These are phyloP conservation scores for Neolentinus lepideus DNA, from an alignment of 1,284 basidiomycete genomes.

Conservation along the genomic window DNA sequence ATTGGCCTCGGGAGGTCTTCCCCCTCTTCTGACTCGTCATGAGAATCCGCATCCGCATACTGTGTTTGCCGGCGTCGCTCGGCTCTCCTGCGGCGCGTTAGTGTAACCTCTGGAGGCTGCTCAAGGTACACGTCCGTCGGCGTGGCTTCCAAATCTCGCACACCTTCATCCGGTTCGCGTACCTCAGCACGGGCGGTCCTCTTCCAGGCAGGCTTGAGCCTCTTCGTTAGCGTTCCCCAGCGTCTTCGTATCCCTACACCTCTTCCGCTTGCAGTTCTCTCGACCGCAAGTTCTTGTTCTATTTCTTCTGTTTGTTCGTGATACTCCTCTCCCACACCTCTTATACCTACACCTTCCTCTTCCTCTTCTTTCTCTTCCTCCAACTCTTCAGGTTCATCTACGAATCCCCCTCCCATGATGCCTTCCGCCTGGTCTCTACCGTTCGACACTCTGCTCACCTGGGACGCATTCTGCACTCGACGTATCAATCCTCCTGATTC, in stretches of 20 bases:
- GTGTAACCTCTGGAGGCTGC: neutral
- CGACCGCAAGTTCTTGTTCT: neutral
- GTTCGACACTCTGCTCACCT: neutral
- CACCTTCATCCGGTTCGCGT: neutral
- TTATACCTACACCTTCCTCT: neutral
- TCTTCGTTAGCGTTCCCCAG: neutral
- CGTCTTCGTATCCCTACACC: neutral
- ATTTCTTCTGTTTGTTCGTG: neutral
- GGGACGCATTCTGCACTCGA: neutral
- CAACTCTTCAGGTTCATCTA: neutral
- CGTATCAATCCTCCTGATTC: neutral
- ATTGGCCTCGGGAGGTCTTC: too few species aligned
- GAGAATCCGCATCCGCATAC: too few species aligned
- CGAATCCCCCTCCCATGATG: too few species aligned
- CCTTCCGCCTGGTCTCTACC: too few species aligned
- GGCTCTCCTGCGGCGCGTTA: too few species aligned
- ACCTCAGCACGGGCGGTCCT: neutral
- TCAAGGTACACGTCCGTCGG: neutral
- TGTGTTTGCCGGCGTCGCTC: too few species aligned
- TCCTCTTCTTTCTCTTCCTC: neutral
- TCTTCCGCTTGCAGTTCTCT: neutral
- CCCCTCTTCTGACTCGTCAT: too few species aligned
- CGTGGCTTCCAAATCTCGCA: neutral
- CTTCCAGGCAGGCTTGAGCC: neutral
- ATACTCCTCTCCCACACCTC: neutral